A percentile compares a stretch with the other conserved stretches of the same genome.
These are phyloP conservation scores for Agapanthus africanus DNA, from an alignment of 106 monocot genomes.

Conservation along the genomic window DNA sequence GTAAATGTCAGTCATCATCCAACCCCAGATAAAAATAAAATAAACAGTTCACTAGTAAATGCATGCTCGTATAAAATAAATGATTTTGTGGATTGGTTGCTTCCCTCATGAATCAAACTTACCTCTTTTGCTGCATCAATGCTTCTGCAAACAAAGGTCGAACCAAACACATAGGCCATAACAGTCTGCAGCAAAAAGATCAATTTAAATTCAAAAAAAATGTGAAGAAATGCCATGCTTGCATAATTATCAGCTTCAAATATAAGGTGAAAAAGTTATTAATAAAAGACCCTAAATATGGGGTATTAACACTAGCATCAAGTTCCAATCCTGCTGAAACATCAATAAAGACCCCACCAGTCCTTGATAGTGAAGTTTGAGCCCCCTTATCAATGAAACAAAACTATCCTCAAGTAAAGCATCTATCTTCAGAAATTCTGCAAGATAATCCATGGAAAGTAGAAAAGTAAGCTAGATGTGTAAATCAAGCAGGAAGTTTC, in stretches of 20 bases:
- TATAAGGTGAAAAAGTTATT: not conserved
- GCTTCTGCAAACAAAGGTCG: conserved; percentile 82
- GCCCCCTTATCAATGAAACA: not conserved
- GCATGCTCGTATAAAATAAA: not conserved
- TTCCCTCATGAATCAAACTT: conserved; percentile 6
- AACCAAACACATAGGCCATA: conserved; percentile 91
- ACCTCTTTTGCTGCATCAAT: conserved; percentile 86
- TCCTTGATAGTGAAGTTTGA: not conserved
- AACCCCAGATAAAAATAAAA: not conserved
- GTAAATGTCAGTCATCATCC: not conserved
- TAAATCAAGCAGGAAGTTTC: not conserved
- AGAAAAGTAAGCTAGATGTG: not conserved
- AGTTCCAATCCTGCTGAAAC: not conserved
- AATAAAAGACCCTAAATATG: not conserved
- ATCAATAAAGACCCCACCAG: not conserved
- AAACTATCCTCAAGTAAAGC: not conserved
- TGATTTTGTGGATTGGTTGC: not conserved
- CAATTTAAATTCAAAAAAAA: not conserved
- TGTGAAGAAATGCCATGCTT: not conserved
- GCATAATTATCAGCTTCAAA: not conserved
- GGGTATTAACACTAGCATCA: not conserved
- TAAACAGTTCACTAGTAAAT: not conserved
- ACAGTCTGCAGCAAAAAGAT: conserved; percentile 64
- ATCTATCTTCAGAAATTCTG: not conserved
- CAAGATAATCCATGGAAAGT: not conserved